A percentile compares a stretch with the other conserved stretches of the same genome.
Conservation (phyloP, 192 early-diverging fungal species). For the Backusella mclennaniae region DNA sequence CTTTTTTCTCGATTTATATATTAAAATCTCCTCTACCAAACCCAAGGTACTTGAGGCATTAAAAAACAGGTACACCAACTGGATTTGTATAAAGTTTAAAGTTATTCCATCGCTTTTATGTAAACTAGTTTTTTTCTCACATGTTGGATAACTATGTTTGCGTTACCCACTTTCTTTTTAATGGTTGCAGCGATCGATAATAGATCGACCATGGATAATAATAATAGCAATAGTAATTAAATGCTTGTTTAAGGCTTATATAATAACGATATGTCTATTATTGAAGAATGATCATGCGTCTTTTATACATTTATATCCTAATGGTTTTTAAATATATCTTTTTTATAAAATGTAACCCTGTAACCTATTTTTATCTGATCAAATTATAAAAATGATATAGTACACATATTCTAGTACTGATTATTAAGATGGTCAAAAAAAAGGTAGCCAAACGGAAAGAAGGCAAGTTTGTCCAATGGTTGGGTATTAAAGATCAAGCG, state of each 20-base stretch:
- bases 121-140: neutral
- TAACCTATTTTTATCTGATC: neutral
- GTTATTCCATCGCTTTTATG: neutral
- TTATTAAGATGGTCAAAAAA: neutral
- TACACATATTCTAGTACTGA: neutral
- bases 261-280: neutral
- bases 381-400: neutral
- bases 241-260: no score
- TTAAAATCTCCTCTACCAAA: neutral
- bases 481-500: neutral
- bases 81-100: neutral
- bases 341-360: neutral
- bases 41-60: neutral
- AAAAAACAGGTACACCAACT: neutral
- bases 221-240: neutral
- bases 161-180: neutral
- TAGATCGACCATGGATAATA: neutral
- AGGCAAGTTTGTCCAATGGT: neutral
- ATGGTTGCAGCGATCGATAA: neutral
- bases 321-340: neutral
- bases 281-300: neutral
- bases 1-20: neutral
- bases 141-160: neutral
- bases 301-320: neutral
- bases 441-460: neutral